phyloP scores from a whole-genome alignment of 108 stramenopile species.

The Cafeteria roenbergensis region DNA sequence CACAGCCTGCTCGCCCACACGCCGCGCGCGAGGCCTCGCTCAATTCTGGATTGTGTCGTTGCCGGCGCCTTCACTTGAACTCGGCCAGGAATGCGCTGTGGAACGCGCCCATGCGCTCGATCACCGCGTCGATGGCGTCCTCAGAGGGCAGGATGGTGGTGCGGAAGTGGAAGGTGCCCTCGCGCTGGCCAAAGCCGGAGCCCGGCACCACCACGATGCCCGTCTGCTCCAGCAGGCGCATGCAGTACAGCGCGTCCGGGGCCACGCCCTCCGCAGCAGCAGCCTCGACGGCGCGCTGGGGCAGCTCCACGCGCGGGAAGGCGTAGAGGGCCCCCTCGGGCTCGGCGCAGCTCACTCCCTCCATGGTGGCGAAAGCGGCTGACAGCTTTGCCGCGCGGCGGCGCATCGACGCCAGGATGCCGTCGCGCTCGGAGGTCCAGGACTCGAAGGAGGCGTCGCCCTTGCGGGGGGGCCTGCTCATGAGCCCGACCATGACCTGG shows the following conservation, averaged over 20 bases:
- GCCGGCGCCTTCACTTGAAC: conserved; percentile 39
- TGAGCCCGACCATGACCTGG: conserved; percentile 74
- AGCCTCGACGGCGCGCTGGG: conserved; percentile 56
- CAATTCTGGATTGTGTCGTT: too few species aligned
- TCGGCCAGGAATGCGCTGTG: conserved; percentile 63
- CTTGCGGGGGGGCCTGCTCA: conserved; percentile 63
- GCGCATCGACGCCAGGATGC: conserved; percentile 58
- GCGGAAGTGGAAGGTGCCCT: conserved; percentile 79
- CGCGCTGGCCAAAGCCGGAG: conserved; percentile 78
- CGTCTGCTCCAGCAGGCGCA: conserved; percentile 67
- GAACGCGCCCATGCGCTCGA: conserved; percentile 58
- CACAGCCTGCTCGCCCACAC: too few species aligned
- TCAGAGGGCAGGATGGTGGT: conserved; percentile 88
- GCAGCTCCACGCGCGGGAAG: conserved; percentile 71
- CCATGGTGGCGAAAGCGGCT: conserved; percentile 64
- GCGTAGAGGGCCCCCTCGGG: conserved; percentile 90
- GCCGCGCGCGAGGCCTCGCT: too few species aligned
- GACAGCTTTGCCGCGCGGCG: conserved; percentile 62
- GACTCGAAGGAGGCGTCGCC: conserved; percentile 50
- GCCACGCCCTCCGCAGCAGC: conserved; percentile 51
- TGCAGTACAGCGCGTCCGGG: conserved; percentile 80
- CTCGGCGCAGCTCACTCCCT: conserved; percentile 73
- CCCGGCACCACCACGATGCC: conserved; percentile 91
- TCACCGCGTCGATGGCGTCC: conserved; percentile 49
- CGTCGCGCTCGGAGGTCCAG: conserved; percentile 50